phyloP scores from a whole-genome alignment of 148 eudicot genomes.

The Cornus controversa region DNA sequence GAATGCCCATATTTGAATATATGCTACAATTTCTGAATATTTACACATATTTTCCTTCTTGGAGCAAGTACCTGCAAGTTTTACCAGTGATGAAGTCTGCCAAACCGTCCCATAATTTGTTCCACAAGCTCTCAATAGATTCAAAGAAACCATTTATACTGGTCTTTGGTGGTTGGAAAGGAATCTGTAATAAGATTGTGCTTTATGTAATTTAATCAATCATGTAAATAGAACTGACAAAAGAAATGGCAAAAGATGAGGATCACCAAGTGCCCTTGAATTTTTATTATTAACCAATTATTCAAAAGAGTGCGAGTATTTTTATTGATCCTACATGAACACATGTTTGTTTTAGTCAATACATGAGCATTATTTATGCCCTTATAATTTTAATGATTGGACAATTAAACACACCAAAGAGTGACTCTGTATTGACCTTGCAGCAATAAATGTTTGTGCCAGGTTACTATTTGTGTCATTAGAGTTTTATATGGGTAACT shows the following conservation, averaged over 20 bases:
- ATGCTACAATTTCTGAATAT: not conserved
- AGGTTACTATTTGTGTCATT: not conserved
- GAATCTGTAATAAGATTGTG: slow-evolving; percentile 34
- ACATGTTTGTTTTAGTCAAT: no score
- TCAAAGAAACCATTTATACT: slow-evolving; percentile 59
- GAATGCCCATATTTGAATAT: not conserved
- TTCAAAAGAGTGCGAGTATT: not conserved
- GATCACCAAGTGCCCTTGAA: not conserved
- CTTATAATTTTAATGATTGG: not conserved
- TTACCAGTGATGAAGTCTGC: slow-evolving; percentile 75
- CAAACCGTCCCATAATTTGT: slow-evolving; percentile 62
- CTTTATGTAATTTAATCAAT: not conserved
- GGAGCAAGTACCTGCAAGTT: slow-evolving; percentile 71
- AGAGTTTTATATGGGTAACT: not conserved
- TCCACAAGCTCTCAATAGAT: slow-evolving; percentile 64
- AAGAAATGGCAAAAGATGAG: not conserved
- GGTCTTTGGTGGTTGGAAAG: slow-evolving; percentile 68
- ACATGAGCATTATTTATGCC: no score
- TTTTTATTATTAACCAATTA: not conserved
- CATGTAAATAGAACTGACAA: slow-evolving; percentile 1
- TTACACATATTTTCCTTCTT: not conserved
- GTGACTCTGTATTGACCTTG: no score
- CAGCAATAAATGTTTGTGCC: not conserved
- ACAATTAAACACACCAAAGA: no score
- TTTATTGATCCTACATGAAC: not conserved